Conservation (phyloP, 176 grass and related monocot species). For the Melocanna baccifera region DNA sequence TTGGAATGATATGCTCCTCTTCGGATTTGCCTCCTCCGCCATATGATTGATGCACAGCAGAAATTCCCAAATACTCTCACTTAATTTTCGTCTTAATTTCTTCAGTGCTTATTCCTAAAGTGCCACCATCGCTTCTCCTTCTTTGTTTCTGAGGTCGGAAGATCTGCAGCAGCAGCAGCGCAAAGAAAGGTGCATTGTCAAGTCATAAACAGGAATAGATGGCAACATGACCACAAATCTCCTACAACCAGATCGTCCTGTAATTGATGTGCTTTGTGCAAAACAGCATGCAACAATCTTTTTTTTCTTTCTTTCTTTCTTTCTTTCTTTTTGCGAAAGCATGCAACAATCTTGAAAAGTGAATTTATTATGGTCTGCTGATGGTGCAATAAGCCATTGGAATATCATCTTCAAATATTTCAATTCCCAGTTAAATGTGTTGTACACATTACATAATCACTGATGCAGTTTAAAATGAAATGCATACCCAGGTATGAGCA, state of each 20-base stretch:
- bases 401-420: background rate
- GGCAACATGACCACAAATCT: background rate
- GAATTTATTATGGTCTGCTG: background rate
- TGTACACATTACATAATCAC: background rate
- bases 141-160: constrained; percentile 41
- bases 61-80: background rate
- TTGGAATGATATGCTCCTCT: background rate
- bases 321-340: background rate
- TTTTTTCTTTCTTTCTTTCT: background rate
- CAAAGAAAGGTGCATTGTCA: background rate
- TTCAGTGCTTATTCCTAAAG: constrained; percentile 55
- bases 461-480: background rate
- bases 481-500: background rate
- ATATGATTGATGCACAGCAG: background rate
- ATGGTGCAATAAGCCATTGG: background rate
- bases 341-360: background rate
- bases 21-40: background rate
- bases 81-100: background rate
- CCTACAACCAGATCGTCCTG: background rate
- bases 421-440: background rate
- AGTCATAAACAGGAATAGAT: background rate
- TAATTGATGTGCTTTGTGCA: too few relatives aligned
- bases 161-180: constrained; percentile 38
- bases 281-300: background rate
- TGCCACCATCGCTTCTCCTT: constrained; percentile 71